These are phyloP conservation scores for Aspergillus sp. DNA, from an alignment of 2,329 filamentous ascomycete genomes.

Conservation along the genomic window DNA sequence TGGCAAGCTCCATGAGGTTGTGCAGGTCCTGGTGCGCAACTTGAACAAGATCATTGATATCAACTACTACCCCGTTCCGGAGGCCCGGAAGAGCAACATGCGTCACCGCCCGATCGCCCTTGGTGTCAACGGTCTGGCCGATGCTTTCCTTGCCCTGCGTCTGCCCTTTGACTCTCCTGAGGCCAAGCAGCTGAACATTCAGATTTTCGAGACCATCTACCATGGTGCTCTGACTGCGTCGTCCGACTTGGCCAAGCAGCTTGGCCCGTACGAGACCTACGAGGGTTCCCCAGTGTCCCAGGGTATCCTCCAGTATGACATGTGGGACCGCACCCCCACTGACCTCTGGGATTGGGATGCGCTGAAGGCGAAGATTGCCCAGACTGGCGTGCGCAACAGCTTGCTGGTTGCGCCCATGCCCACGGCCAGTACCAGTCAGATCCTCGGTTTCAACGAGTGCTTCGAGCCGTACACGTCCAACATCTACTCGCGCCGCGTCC, in stretches of 20 bases:
- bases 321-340: conserved; percentile 93
- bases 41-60: conserved; percentile 98
- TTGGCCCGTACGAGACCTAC: conserved; percentile 86
- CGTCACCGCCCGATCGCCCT: conserved; percentile 94
- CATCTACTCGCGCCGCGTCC: conserved; percentile 97
- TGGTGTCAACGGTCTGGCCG: conserved; percentile 95
- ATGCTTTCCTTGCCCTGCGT: conserved; percentile 95
- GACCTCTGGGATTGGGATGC: conserved; percentile 95
- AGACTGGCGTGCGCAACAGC: conserved; percentile 93
- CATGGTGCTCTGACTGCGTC: conserved; percentile 91
- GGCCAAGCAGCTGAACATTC: conserved; percentile 89
- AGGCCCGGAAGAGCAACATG: conserved; percentile 95
- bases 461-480: conserved; percentile 99
- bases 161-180: conserved; percentile 96
- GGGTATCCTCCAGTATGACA: conserved; percentile 95
- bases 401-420: conserved; percentile 96
- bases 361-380: conserved; percentile 85
- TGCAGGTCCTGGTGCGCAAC: conserved; percentile 88
- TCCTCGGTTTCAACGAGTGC: conserved; percentile 98
- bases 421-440: conserved; percentile 94
- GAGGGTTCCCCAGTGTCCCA: conserved; percentile 91
- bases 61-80: conserved; percentile 96
- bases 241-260: conserved; percentile 75
- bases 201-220: conserved; percentile 99
- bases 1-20: conserved; percentile 92